phyloP scores from a whole-genome alignment of 2,329 filamentous ascomycete genomes.

The Cadophora luteo-olivacea region DNA sequence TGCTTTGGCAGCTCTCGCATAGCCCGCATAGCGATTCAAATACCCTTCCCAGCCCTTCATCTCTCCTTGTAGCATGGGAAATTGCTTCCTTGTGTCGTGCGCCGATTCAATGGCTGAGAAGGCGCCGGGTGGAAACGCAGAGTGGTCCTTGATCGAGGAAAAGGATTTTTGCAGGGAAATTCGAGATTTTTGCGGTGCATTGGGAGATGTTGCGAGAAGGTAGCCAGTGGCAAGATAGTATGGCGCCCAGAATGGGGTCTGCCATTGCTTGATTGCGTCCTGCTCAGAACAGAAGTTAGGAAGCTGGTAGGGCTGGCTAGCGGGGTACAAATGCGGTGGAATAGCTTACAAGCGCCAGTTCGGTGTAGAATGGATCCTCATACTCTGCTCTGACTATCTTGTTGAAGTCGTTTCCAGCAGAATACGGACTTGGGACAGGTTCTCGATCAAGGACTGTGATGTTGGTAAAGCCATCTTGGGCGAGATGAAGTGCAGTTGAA shows the following conservation, averaged over 20 bases:
- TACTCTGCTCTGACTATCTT: background rate
- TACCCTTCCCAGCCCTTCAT: background rate
- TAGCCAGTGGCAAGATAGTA: background rate
- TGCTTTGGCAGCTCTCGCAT: background rate
- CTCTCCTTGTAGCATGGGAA: background rate
- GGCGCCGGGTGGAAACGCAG: background rate
- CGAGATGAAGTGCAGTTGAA: slow-evolving; percentile 55
- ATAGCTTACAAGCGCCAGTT: background rate
- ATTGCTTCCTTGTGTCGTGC: background rate
- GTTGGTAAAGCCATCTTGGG: slow-evolving; percentile 24
- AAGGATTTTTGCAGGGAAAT: background rate
- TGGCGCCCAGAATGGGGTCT: background rate
- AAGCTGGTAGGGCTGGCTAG: background rate
- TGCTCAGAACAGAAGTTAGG: background rate
- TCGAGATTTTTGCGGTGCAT: background rate
- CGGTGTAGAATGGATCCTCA: background rate
- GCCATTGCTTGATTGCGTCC: background rate
- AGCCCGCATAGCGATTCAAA: background rate
- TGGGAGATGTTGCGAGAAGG: too few species aligned
- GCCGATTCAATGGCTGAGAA: background rate
- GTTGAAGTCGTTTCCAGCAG: background rate
- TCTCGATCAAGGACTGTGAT: background rate
- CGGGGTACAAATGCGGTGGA: background rate
- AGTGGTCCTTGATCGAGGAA: background rate
- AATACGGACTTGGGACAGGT: background rate